Evolutionary conservation across 805 yeast species (phyloP), one percentile per base, ranked within the genome.

Genomic region (Hanseniaspora hatyaiensis): DNA sequence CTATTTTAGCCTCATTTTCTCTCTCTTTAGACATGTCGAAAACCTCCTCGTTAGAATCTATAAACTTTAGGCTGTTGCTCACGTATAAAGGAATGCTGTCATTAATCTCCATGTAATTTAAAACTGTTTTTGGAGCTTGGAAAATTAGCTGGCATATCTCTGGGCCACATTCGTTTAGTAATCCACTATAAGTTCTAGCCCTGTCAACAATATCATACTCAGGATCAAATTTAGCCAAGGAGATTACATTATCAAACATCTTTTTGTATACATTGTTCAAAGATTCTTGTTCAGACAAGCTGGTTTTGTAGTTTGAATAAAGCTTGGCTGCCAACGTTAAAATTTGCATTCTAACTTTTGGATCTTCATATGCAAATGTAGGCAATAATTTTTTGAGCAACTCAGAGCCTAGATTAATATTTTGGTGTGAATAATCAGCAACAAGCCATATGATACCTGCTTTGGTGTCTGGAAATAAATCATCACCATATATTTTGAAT

Each of bases 371-470:
- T 0, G 77, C 65, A 58, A 82, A 83, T 4, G 58, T 63, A 26
- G 69, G 69, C 6, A 80, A 61, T 32, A 82, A 62, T 12, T 66
- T 64, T 46, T 96, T 69, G 48, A 86, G 65, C 2, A 85, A 73
- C 58, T 89, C 96, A 0, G 94, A 88, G 3, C 88, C 80, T 43
- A 83, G 63, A 23, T 63, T 61, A 13, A 70, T 66, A 31, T 68
- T 69, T 24, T 64, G 56, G 13, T 59, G 61, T 0, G 80, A 70
- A 58, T 79, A 80, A 57, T 92, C 96, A 4, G 97, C 96, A 45
- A 89, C 73, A 8, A 89, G 69, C 97, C 97, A 92, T 6, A 89
- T 71, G 9, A 88, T 78, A 40, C 89, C 82, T 1, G 94, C 86
- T 53, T 78, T 75, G 0, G 97, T 94, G 15, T 65, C 62, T 34